Percentiles rank a stretch among this genome's conserved stretches.
These are phyloP conservation scores for Sugiyamaella sp. DNA, from an alignment of 1,139 yeast genomes.

Conservation along the genomic window DNA sequence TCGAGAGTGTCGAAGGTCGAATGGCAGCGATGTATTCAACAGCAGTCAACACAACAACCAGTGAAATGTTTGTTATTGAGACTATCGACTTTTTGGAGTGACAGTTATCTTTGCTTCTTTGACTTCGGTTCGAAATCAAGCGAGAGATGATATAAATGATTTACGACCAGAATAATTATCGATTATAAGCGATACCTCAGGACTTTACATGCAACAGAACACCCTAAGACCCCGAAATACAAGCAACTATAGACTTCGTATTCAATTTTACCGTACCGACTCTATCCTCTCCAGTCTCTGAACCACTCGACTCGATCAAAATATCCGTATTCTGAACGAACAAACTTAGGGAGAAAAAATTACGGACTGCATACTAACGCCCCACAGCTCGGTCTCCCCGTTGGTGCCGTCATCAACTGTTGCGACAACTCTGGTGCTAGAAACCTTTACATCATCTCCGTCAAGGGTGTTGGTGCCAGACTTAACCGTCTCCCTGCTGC, in stretches of 20 bases:
- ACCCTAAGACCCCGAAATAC: too few relatives aligned
- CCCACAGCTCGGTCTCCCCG: slow-evolving; percentile 93
- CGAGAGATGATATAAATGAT: too few relatives aligned
- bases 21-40: neutral
- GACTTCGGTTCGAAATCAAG: too few relatives aligned
- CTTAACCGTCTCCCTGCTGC: slow-evolving; percentile 99
- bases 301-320: neutral
- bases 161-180: too few relatives aligned
- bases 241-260: too few relatives aligned
- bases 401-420: slow-evolving; percentile 99
- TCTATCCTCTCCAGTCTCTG: neutral
- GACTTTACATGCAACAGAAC: too few relatives aligned
- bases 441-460: slow-evolving; percentile 98
- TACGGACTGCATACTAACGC: slow-evolving; percentile 20
- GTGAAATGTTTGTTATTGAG: neutral
- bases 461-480: slow-evolving; percentile 99
- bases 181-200: too few relatives aligned
- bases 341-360: neutral
- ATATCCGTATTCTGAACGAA: neutral
- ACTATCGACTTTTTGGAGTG: neutral
- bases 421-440: slow-evolving; percentile 99
- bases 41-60: too few relatives aligned
- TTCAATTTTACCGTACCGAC: too few relatives aligned
- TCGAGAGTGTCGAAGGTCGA: neutral
- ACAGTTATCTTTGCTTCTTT: too few relatives aligned